A percentile compares a stretch with the other conserved stretches of the same genome.
These are phyloP conservation scores for Agapanthus africanus DNA, from an alignment of 106 monocot genomes.

Conservation along the genomic window DNA sequence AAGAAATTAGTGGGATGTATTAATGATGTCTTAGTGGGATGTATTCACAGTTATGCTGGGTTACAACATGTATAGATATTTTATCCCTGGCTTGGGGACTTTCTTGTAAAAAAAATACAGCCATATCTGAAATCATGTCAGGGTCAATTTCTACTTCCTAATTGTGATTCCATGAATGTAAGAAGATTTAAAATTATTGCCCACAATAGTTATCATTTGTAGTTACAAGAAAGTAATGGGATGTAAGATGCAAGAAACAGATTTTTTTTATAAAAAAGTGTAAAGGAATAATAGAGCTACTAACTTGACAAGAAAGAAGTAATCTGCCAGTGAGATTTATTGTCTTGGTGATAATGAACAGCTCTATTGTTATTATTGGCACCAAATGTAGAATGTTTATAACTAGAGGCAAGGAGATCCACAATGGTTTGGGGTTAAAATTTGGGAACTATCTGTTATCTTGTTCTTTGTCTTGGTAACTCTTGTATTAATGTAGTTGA, in stretches of 20 bases:
- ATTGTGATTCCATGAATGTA: slow-evolving; percentile 1
- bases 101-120: not conserved
- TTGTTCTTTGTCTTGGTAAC: not conserved
- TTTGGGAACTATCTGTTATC: no score
- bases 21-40: no score
- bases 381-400: not conserved
- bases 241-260: not conserved
- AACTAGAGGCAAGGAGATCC: not conserved
- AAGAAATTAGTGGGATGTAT: no score
- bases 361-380: not conserved
- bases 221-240: not conserved
- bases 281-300: no score
- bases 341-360: not conserved
- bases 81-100: no score
- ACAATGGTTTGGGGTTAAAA: not conserved
- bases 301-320: no score
- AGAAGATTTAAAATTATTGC: not conserved
- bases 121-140: not conserved
- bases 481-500: not conserved
- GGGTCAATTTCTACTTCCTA: not conserved
- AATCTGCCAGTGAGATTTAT: not conserved
- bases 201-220: no score
- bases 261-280: no score
- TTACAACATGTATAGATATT: no score
- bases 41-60: no score